These are phyloP conservation scores for Nicotiana benthamiana DNA, from an alignment of 257 asterid species.

Conservation along the genomic window DNA sequence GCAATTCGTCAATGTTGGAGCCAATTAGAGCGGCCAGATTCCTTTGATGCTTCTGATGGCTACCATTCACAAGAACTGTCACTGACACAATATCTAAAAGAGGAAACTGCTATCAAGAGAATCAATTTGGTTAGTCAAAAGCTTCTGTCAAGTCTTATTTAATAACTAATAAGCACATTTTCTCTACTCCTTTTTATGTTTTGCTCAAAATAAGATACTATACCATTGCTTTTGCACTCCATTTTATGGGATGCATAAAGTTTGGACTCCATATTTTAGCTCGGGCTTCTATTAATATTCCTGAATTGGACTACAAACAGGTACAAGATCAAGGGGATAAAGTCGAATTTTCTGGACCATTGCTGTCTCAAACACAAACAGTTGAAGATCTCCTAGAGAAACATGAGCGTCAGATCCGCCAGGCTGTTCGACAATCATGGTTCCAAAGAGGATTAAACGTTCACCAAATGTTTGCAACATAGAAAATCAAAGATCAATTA, in stretches of 20 bases:
- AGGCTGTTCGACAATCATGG: slow-evolving; percentile 86
- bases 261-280: not conserved
- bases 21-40: slow-evolving; percentile 63
- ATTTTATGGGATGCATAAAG: not conserved
- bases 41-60: slow-evolving; percentile 62
- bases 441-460: slow-evolving; percentile 57
- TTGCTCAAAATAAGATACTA: not conserved
- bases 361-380: slow-evolving; percentile 62
- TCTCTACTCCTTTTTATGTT: too few relatives aligned
- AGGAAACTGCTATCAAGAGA: slow-evolving; percentile 53
- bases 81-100: slow-evolving; percentile 46
- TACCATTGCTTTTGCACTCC: not conserved
- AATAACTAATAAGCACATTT: not conserved
- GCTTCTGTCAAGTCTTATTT: not conserved
- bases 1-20: slow-evolving; percentile 57
- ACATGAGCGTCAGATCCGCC: slow-evolving; percentile 84
- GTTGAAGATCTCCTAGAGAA: slow-evolving; percentile 74
- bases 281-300: not conserved
- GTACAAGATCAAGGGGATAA: slow-evolving; percentile 70
- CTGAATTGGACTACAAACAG: slow-evolving; percentile 33
- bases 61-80: slow-evolving; percentile 88
- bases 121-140: slow-evolving; percentile 44
- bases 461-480: not conserved
- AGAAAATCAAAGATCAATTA: not conserved
- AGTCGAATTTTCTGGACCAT: slow-evolving; percentile 85